Conservation (phyloP, 2,329 filamentous ascomycete genomes). For the Aspergillus cejpii region DNA sequence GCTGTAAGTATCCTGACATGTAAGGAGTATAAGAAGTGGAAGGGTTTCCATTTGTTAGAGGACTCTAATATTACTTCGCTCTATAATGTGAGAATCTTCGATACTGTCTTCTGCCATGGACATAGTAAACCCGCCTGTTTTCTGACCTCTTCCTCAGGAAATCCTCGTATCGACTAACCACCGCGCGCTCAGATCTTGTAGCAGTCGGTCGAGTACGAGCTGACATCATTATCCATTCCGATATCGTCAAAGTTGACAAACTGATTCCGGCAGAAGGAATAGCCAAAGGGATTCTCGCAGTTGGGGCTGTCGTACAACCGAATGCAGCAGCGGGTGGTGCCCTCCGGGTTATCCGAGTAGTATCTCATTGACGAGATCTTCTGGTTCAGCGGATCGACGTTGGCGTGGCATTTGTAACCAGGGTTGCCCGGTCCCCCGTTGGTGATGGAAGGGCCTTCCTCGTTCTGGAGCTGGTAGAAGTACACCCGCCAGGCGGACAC, state of each 20-base stretch:
- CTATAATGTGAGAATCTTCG: too few relatives aligned
- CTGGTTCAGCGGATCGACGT: slow-evolving; percentile 4
- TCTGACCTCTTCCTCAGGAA: too few relatives aligned
- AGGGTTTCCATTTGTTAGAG: too few relatives aligned
- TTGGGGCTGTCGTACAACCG: slow-evolving; percentile 1
- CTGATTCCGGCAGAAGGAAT: background rate
- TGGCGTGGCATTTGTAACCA: background rate
- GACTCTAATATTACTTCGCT: too few relatives aligned
- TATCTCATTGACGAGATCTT: slow-evolving; percentile 3
- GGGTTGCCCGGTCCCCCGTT: background rate
- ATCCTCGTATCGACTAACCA: too few relatives aligned
- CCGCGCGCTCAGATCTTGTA: background rate
- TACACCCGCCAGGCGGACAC: background rate
- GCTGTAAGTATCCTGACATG: too few relatives aligned
- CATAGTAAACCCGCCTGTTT: too few relatives aligned
- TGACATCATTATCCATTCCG: background rate
- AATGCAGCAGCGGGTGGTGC: slow-evolving; percentile 2
- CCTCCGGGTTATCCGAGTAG: slow-evolving; percentile 2
- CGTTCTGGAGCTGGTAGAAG: background rate
- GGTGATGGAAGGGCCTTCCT: background rate
- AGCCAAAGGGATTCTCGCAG: background rate
- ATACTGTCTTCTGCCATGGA: too few relatives aligned
- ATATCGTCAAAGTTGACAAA: background rate
- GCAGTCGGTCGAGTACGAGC: background rate
- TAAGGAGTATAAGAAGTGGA: too few relatives aligned